phyloP scores from a whole-genome alignment of 164 flowering plant genomes.

The Hamamelis virginiana region DNA sequence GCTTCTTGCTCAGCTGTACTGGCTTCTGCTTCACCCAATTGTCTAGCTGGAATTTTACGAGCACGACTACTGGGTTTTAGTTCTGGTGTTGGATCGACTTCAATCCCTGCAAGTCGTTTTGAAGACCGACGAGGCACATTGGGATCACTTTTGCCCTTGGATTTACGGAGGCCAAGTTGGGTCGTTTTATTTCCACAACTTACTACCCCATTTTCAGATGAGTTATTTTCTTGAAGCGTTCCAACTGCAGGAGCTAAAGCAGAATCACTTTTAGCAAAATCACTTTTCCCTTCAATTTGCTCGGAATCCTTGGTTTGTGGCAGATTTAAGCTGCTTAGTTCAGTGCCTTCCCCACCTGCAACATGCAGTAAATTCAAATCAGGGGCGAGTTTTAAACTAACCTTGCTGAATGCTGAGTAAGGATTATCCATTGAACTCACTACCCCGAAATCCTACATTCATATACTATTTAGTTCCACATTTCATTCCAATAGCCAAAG shows the following conservation, averaged over 20 bases:
- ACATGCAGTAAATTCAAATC: constrained; percentile 5
- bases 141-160: constrained; percentile 17
- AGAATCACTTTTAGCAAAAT: not conserved
- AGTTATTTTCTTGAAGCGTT: constrained; percentile 11
- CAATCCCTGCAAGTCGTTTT: constrained; percentile 50
- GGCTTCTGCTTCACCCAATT: constrained; percentile 7
- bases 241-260: constrained; percentile 15
- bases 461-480: not conserved
- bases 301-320: constrained; percentile 14
- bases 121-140: constrained; percentile 52
- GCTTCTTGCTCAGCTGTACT: constrained; percentile 8
- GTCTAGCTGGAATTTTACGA: constrained; percentile 18
- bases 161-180: constrained; percentile 9
- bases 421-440: not conserved
- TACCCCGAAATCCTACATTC: not conserved
- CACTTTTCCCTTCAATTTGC: constrained; percentile 10
- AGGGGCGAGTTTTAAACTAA: not conserved
- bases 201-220: constrained; percentile 16
- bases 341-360: constrained; percentile 22
- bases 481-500: not conserved
- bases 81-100: constrained; percentile 30
- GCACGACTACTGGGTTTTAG: constrained; percentile 21
- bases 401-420: not conserved
- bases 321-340: constrained; percentile 9
- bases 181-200: constrained; percentile 7